Evolutionary conservation across 1,139 yeast genomes (phyloP).

Genomic region (Geotrichum histeridarum): DNA sequence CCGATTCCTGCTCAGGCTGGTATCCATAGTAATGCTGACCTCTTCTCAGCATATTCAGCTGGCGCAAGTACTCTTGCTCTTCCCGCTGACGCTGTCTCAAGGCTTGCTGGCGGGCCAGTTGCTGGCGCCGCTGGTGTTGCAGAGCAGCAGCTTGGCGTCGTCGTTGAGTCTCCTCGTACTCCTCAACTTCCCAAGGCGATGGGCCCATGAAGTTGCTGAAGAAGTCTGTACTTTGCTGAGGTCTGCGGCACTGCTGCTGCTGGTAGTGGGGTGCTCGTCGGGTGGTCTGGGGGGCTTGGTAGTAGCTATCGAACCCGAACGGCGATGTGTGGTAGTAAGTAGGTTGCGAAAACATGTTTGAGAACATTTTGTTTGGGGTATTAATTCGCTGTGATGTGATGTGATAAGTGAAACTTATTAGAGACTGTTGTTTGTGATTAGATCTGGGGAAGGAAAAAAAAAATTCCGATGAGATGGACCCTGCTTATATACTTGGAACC

Average conservation of each 20-base stretch:
- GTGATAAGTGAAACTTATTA: neutral
- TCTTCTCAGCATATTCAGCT: neutral
- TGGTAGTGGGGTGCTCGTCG: neutral
- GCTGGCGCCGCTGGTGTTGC: neutral
- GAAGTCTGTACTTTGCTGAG: neutral
- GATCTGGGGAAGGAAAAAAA: neutral
- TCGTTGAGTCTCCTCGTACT: neutral
- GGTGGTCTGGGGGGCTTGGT: neutral
- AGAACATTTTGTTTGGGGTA: neutral
- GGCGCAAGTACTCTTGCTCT: conserved; percentile 1
- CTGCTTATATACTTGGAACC: no score
- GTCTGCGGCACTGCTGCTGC: neutral
- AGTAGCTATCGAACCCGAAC: no score
- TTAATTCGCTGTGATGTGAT: neutral
- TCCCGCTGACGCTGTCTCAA: neutral
- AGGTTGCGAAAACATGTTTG: conserved; percentile 4
- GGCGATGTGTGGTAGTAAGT: neutral
- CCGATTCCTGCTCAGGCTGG: neutral
- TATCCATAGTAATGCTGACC: neutral
- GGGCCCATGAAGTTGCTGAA: no score
- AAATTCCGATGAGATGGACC: neutral
- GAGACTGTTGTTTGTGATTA: neutral
- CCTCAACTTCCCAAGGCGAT: conserved; percentile 1
- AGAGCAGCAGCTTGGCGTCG: neutral
- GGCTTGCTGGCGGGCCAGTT: neutral